Base-by-base conservation (phyloP, 2,329 filamentous ascomycete species). In the Rutstroemia sp. region DNA sequence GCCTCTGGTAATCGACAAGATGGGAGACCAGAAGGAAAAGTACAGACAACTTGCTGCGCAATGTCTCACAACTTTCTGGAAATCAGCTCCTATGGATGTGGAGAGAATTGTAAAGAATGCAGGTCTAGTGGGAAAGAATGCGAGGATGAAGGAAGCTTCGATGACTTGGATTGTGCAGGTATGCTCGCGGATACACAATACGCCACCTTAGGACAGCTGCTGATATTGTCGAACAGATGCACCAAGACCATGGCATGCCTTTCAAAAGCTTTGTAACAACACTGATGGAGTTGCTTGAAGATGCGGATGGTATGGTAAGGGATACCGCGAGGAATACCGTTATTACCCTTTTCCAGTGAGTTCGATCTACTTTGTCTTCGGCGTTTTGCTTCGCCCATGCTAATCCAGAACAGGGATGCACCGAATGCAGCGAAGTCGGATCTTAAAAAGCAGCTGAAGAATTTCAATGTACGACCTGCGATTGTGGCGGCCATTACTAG, bases 21-120 rank as follows among this genome's bases (percentile, higher is more conserved):
- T 97, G 58, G 91, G 90, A 58, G 92, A 96, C 70, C 82, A 83
- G 62, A 92, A 92, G 71, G 92, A 96, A 69, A 92, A 91, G 71
- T 83, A 91, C 64, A 84, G 92, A 66, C 74, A 79, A 34, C 79
- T 92, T 58, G 89, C 91, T 16, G 77, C 83, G 46, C 87, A 90
- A 69, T 83, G 88, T 18, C 81, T 96, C 58, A 80, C 80, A 30
- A 94, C 94, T 52, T 77, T 96, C 57, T 94, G 88, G 75, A 78
- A 77, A 12, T 81, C 85, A 53, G 81, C 83, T 18, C 81, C 84
- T 2, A 70, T 75, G 45, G 90, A 96, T 58, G 87, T 92, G 42
- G 92, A 96, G 75, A 80, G 85, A 59, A 81, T 85, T 63, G 82
- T 96, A 57, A 85, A 89, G 63, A 90, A 91, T 65, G 79, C 79